Evolutionary conservation across 257 asterid species (phyloP).

Genomic region (Solanum chiquidenum): DNA sequence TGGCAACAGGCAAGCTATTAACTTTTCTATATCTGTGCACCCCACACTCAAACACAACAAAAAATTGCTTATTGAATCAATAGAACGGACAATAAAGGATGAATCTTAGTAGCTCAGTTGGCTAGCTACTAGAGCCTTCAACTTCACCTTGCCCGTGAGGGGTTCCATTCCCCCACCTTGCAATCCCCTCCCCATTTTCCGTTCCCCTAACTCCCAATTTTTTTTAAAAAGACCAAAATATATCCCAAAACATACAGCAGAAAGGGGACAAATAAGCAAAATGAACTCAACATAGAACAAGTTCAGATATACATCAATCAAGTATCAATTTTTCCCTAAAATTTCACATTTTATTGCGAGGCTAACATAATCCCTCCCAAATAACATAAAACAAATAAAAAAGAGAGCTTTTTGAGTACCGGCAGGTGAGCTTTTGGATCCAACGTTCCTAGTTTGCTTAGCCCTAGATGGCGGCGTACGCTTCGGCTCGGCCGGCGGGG

Average conservation of each 20-base stretch:
- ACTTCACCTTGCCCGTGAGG: background rate
- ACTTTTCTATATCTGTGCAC: background rate
- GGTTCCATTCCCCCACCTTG: background rate
- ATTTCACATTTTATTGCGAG: background rate
- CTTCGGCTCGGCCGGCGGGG: conserved; percentile 11
- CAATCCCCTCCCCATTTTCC: background rate
- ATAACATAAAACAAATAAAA: background rate
- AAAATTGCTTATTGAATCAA: background rate
- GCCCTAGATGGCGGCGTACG: conserved; percentile 22
- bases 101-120: background rate
- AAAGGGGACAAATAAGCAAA: background rate
- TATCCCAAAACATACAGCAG: background rate
- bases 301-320: background rate
- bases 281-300: background rate
- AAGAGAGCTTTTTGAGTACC: conserved; percentile 4
- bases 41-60: background rate
- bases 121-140: background rate
- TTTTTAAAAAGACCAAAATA: background rate
- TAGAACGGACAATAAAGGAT: background rate
- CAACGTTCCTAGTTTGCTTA: conserved; percentile 10
- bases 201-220: background rate
- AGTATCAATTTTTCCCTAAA: background rate
- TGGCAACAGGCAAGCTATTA: background rate
- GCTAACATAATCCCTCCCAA: background rate
- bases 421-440: conserved; percentile 1